Conservation (phyloP, 176 grass and related monocot genomes). For the Miscanthus lutarioriparius region DNA sequence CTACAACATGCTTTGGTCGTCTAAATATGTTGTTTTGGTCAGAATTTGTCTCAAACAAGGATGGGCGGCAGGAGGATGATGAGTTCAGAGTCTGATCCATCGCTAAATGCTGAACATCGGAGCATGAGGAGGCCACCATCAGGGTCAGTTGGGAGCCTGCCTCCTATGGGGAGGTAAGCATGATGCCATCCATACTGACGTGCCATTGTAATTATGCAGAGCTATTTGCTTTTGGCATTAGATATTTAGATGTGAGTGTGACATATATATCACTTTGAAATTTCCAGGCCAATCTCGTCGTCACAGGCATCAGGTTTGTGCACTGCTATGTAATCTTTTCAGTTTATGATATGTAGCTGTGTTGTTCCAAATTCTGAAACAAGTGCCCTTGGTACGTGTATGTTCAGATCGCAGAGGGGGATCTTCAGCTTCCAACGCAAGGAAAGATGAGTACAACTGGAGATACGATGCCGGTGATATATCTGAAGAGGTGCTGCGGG, state of each 20-base stretch:
- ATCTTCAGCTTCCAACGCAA: slow-evolving; percentile 41
- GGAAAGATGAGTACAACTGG: slow-evolving; percentile 96
- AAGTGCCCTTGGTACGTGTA: neutral
- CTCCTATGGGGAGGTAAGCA: slow-evolving; percentile 69
- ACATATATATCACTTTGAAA: slow-evolving; percentile 45
- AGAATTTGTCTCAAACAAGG: slow-evolving; percentile 95
- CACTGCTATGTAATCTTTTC: slow-evolving; percentile 4
- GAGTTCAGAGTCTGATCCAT: slow-evolving; percentile 60
- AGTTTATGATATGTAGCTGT: neutral
- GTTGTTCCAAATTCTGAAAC: slow-evolving; percentile 10
- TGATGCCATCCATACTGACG: slow-evolving; percentile 18
- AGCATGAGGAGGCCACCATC: slow-evolving; percentile 69
- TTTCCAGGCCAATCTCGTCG: slow-evolving; percentile 54
- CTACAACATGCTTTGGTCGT: neutral
- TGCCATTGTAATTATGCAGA: neutral
- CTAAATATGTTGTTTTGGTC: slow-evolving; percentile 29
- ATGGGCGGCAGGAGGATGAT: slow-evolving; percentile 71
- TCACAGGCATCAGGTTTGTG: slow-evolving; percentile 68
- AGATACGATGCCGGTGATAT: slow-evolving; percentile 79
- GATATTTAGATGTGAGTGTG: neutral
- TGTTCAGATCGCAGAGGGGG: slow-evolving; percentile 64
- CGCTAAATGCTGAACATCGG: slow-evolving; percentile 59
- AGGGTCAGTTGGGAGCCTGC: slow-evolving; percentile 60
- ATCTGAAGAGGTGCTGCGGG: slow-evolving; percentile 76
- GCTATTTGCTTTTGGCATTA: slow-evolving; percentile 37